Evolutionary conservation across 2,329 filamentous ascomycete genomes (phyloP).

Genomic region (Colletotrichum godetiae): DNA sequence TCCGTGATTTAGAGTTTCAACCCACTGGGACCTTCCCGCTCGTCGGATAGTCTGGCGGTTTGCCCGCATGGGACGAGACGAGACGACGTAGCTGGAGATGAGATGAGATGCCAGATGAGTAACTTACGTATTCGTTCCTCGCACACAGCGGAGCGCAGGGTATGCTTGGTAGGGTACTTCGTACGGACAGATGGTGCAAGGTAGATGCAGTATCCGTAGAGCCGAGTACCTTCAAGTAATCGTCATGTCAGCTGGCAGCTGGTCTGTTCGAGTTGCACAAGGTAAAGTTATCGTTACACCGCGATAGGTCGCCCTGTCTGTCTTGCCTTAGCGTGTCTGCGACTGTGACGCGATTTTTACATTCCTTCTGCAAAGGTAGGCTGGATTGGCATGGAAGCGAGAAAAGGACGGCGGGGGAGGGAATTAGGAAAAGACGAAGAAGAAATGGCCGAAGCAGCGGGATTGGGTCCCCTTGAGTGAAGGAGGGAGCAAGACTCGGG

Average conservation of each 20-base stretch:
- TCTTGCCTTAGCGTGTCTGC: conserved; percentile 23
- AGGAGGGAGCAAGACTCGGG: not conserved
- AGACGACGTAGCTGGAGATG: not conserved
- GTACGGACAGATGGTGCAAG: not conserved
- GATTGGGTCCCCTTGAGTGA: not conserved
- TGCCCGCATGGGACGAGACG: conserved; percentile 2
- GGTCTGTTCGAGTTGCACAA: not conserved
- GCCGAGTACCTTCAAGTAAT: not conserved
- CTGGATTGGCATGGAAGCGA: not conserved
- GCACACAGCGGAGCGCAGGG: not conserved
- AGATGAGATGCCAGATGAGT: not conserved
- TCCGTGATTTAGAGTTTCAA: conserved; percentile 31
- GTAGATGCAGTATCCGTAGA: not conserved
- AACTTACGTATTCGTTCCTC: not conserved
- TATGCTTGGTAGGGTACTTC: not conserved
- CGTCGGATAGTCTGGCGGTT: conserved; percentile 14
- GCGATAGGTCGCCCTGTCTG: conserved; percentile 14
- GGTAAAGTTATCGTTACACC: conserved; percentile 1
- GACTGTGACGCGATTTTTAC: conserved; percentile 16
- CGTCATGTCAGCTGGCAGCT: not conserved
- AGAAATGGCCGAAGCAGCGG: not conserved
- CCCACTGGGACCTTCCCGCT: conserved; percentile 31
- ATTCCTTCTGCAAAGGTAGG: not conserved
- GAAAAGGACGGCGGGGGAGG: not conserved
- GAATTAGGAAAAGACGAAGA: no score